Base-by-base conservation (phyloP, 768 basidiomycete species). In the Suillus fuscotomentosus region DNA sequence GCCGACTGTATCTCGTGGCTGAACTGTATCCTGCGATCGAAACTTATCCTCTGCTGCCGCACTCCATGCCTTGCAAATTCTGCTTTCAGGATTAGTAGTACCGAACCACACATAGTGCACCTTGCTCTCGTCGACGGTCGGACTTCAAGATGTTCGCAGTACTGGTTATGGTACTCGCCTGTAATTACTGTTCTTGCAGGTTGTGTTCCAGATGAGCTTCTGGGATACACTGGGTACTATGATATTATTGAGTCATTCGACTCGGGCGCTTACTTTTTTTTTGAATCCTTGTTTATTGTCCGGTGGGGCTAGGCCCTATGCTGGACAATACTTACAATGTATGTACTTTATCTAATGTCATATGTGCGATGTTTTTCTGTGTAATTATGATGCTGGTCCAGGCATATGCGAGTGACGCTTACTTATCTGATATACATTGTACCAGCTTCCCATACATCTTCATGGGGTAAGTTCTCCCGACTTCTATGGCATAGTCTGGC, bases 401-500 rank as follows among this genome's bases (percentile, higher is more conserved):
- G n/a, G n/a, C n/a, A n/a, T n/a, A n/a, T n/a, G n/a, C n/a, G n/a
- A n/a, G n/a, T n/a, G n/a, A 38, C 5, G 31, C 31, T 31, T 31
- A 6, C 6, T 31, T 31, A 47, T 10, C 59, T 60, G 39, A 42
- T 31, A 50, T 61, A 36, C 5, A 57, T 27, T 51, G 66, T 14
- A 5, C 45, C 65, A 76, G 72, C 81, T 81, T 69, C 80, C 81
- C 5, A 79, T 81, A 70, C 81, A 82, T 71, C 66, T 82, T 59
- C 80, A 82, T 65, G 82, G 81, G 8, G 78, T 78, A 72, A 60
- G 74, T 66, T 51, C 36, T 57, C 62, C n/a, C 10, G 34, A 13
- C 17, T 36, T 20, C 34, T 31, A 31, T 31, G 31, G 31, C 31
- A 6, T 54, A 10, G 8, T 39, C 3, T 42, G 3, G 61, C 10